Evolutionary conservation across 345 rosid species (phyloP).

Genomic region (Melastoma malabathricum): DNA sequence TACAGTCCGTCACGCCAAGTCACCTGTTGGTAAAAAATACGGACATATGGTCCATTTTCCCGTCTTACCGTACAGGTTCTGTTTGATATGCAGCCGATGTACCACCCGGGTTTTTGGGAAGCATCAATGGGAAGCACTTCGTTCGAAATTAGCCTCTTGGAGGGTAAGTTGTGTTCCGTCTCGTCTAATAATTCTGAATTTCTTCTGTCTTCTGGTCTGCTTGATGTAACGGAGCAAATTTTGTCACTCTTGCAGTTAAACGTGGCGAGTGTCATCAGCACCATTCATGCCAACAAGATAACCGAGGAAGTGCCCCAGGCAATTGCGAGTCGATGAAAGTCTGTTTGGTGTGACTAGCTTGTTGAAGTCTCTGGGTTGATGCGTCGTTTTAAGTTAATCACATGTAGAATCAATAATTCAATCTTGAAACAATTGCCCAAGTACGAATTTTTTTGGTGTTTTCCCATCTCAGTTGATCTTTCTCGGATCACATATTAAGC

Average conservation of each 20-base stretch:
- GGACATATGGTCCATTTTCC: too few species aligned
- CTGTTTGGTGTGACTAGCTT: too few species aligned
- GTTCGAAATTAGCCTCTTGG: conserved; percentile 64
- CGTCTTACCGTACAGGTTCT: background rate
- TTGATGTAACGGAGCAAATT: too few species aligned
- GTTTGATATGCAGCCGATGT: conserved; percentile 40
- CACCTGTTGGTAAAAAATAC: background rate
- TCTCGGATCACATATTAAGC: too few species aligned
- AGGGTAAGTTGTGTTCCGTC: conserved; percentile 31
- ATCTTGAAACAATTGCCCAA: too few species aligned
- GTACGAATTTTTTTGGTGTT: too few species aligned
- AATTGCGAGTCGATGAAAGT: conserved; percentile 36
- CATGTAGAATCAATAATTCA: too few species aligned
- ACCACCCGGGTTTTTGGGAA: conserved; percentile 63
- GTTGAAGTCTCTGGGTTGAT: too few species aligned
- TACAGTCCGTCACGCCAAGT: conserved; percentile 1
- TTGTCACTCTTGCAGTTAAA: conserved; percentile 34
- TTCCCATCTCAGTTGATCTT: too few species aligned
- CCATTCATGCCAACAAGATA: conserved; percentile 78
- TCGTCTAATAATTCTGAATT: background rate
- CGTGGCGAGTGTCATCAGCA: conserved; percentile 51
- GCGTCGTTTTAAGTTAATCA: too few species aligned
- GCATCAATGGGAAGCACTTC: conserved; percentile 58
- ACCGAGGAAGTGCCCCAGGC: conserved; percentile 69
- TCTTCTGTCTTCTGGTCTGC: too few species aligned